These are phyloP conservation scores for Blastobotrys proliferans DNA, from an alignment of 1,139 yeast species.

Conservation along the genomic window DNA sequence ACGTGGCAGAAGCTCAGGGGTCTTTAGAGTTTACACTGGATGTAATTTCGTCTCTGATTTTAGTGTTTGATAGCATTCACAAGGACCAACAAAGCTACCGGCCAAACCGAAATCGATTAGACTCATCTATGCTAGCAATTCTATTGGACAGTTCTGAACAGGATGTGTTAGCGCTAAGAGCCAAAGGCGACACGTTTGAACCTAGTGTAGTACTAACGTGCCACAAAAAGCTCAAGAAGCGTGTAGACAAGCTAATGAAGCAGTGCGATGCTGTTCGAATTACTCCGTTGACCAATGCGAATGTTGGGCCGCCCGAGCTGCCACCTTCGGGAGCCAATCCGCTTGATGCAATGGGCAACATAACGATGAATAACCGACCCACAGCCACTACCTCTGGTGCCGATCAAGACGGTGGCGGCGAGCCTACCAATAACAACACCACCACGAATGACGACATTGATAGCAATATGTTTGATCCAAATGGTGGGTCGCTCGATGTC, in stretches of 20 bases:
- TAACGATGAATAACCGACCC: background rate
- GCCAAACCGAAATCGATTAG: constrained; percentile 10
- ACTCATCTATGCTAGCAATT: constrained; percentile 10
- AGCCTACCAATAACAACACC: background rate
- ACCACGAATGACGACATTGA: constrained; percentile 4
- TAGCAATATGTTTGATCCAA: background rate
- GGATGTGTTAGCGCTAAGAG: constrained; percentile 2
- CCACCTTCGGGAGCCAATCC: constrained; percentile 4
- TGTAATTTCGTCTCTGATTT: constrained; percentile 20
- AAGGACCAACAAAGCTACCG: constrained; percentile 9
- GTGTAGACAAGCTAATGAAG: constrained; percentile 11
- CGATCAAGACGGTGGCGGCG: background rate
- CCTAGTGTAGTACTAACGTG: constrained; percentile 1
- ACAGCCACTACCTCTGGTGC: background rate
- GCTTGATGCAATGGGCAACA: background rate
- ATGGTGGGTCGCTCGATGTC: background rate
- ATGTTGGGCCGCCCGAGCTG: constrained; percentile 8
- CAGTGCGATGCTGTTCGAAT: constrained; percentile 8
- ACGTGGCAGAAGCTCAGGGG: constrained; percentile 26
- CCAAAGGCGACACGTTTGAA: background rate
- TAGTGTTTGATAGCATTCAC: constrained; percentile 17
- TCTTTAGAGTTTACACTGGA: constrained; percentile 24
- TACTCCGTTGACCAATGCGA: constrained; percentile 1
- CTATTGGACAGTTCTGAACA: constrained; percentile 7
- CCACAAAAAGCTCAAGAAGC: constrained; percentile 4